Base-by-base conservation (phyloP, 768 basidiomycete species). In the Tylopilus sp. region DNA sequence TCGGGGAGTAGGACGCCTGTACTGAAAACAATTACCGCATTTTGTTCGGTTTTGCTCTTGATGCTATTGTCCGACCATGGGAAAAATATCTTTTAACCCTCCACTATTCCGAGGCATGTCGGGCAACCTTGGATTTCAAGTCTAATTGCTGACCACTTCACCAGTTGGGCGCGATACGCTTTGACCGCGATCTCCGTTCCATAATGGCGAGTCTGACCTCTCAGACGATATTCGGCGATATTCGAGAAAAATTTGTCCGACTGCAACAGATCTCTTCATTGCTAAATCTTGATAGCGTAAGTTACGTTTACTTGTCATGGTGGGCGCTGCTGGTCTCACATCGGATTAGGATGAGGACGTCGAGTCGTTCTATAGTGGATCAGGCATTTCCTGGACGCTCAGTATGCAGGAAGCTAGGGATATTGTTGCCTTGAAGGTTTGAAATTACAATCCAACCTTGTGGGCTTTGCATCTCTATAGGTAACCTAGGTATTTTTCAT, bases 101-200 rank as follows among this genome's bases (percentile, higher is more conserved):
- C 62, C 86, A 80, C 69, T 98, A 89, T 65, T 90, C 90, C 11
- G 95, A 98, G 79, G 94, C 88, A 58, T 23, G 80, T 52, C 13
- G 25, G 20, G 36, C 39, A 38, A 21, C 3, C 6, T 26, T 1
- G 23, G 6, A n/a, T 21, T 3, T 40, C 11, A 15, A 42, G 13
- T 20, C 40, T 57, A 28, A n/a, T 35, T 15, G 9, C 50, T 56
- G 48, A 48, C 21, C 7, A 44, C 41, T 36, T 39, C 17, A 48
- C 15, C 58, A 98, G 95, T 80, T 98, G 52, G 97, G 97, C 22
- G 95, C 94, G 4, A 87, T 99, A 53, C 86, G 94, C 15, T 95
- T 97, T 65, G 97, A 99, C 62, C 82, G 88, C 17, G 95, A 99
- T 67, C 73, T 98, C 40, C 80, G 95, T 22, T 81, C 91, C 4